These are phyloP conservation scores for Candida xyloterini DNA, from an alignment of 805 yeast species.

Conservation along the genomic window DNA sequence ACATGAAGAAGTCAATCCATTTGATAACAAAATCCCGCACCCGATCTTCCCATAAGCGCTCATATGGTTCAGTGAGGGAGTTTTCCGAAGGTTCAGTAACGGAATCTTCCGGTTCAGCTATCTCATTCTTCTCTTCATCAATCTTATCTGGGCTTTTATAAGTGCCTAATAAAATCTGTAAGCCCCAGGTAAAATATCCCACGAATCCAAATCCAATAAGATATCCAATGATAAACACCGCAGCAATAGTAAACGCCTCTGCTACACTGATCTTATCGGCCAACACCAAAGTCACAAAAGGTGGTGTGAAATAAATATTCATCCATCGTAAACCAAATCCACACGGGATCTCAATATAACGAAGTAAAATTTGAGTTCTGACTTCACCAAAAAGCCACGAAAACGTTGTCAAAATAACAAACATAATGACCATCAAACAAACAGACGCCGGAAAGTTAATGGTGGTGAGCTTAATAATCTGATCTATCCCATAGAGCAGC, in stretches of 20 bases:
- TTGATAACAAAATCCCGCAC: conserved; percentile 22
- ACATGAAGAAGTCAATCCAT: conserved; percentile 56
- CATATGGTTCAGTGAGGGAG: neutral
- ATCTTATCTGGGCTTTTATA: conserved; percentile 19
- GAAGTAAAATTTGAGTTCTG: conserved; percentile 26
- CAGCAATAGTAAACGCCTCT: conserved; percentile 73
- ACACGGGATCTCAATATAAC: conserved; percentile 54
- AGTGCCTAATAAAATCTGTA: conserved; percentile 36
- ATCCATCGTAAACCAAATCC: conserved; percentile 75
- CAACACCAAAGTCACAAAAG: conserved; percentile 68
- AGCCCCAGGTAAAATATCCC: conserved; percentile 44
- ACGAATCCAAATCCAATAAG: conserved; percentile 47
- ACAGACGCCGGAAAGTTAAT: conserved; percentile 70
- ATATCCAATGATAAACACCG: conserved; percentile 67
- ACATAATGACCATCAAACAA: conserved; percentile 61
- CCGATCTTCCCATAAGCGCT: conserved; percentile 18
- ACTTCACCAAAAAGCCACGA: conserved; percentile 38
- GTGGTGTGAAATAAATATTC: conserved; percentile 73
- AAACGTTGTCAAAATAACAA: conserved; percentile 41
- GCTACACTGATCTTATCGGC: conserved; percentile 61
- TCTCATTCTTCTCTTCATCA: conserved; percentile 19
- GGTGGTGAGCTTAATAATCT: conserved; percentile 41
- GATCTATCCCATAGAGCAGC: conserved; percentile 52
- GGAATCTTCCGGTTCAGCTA: no score
- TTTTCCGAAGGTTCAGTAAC: neutral